Evolutionary conservation across 2,329 filamentous ascomycete species (phyloP).

Genomic region (Talaromyces sp.): DNA sequence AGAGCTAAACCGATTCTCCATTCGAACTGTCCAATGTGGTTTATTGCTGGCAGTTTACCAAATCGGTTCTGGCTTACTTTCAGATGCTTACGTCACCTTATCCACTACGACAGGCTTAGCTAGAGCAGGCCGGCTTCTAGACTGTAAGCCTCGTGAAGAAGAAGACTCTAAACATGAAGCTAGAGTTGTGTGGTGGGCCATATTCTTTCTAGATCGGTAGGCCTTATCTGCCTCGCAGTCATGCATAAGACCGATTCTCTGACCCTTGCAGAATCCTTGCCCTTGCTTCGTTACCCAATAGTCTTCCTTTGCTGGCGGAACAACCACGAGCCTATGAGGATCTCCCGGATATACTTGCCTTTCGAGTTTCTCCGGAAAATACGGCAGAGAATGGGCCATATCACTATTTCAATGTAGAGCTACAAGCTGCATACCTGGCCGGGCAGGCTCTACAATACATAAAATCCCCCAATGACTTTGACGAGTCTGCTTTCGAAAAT

Average conservation of each 20-base stretch:
- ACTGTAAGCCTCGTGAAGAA: background rate
- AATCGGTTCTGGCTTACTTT: conserved; percentile 8
- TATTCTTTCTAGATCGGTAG: conserved; percentile 11
- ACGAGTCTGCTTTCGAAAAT: background rate
- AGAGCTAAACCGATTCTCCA: background rate
- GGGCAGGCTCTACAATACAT: background rate
- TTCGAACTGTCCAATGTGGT: conserved; percentile 4
- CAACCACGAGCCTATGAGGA: background rate
- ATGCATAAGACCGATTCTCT: background rate
- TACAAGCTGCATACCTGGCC: conserved; percentile 4
- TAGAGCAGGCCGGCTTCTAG: background rate
- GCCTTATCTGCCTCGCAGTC: background rate
- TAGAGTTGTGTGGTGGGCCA: conserved; percentile 6
- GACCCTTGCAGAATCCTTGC: background rate
- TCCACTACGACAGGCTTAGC: conserved; percentile 1
- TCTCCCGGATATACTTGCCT: background rate
- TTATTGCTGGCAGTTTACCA: conserved; percentile 9
- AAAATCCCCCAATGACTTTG: background rate
- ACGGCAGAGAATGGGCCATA: background rate
- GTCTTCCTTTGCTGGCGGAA: conserved; percentile 3
- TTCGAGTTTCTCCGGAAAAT: background rate
- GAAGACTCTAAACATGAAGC: background rate
- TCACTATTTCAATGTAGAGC: conserved; percentile 5
- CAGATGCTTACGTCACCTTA: conserved; percentile 11
- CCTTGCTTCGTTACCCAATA: conserved; percentile 1